Base-by-base conservation (phyloP, 805 yeast genomes). In the Sugiyamaella smithiae region DNA sequence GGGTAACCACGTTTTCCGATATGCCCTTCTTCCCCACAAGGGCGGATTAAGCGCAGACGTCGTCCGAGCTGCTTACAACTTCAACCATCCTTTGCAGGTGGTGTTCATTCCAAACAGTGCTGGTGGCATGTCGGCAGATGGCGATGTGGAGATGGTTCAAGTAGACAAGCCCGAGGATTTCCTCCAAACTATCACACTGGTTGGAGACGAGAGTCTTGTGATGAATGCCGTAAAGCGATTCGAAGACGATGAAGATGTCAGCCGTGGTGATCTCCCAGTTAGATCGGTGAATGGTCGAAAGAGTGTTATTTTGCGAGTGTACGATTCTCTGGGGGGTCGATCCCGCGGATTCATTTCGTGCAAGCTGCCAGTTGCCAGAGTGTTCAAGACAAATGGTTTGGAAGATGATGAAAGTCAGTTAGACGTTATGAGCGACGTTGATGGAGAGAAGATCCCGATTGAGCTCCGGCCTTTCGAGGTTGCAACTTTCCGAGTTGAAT, bases 311-410 rank as follows among this genome's bases (percentile, higher is more conserved):
- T 70, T 86, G 25, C 78, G 98, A 57, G 75, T 88, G 1, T 91
- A 89, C 67, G 99, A 91, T 62, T 70, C 95, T 0, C 72, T 91
- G 40, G 99, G 99, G 5, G 98, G 97, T 40, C 71, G 71, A 46
- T 72, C 85, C 1, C 62, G 59, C 2, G 90, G 85, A 1, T 51
- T 26, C 43, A 16, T 55, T 22, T 40, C 17, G 12, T 40, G 53
- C 33, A 43, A 45, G 32, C 40, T 76, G 29, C 71, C 77, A 0
- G 81, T 84, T 5, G 70, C 63, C 61, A 74, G 77, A 60, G 81
- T 84, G 4, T 79, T 79, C 7, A 65, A 68, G 47, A 73, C 73
- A 25, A 69, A 71, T 47, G 52, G 67, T 24, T 60, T 69, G 37
- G 77, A 70, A 51, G 76, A 74, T 46, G 71, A 67, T 37, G 31